Evolutionary conservation across 495 filamentous ascomycete species (phyloP).

Genomic region (Podospora conica): DNA sequence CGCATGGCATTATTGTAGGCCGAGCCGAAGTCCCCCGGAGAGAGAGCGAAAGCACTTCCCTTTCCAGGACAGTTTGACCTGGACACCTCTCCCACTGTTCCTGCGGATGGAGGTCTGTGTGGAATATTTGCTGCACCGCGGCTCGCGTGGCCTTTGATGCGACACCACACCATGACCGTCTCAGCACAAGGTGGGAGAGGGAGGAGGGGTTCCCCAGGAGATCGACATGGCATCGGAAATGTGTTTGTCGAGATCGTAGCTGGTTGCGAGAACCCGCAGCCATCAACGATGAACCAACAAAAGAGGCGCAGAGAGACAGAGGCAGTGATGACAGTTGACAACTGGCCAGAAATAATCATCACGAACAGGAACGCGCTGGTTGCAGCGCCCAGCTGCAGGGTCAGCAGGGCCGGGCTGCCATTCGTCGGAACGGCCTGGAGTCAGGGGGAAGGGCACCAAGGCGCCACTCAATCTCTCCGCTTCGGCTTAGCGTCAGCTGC

Average conservation of each 20-base stretch:
- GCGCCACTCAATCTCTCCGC: not conserved
- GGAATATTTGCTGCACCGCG: not conserved
- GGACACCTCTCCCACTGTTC: not conserved
- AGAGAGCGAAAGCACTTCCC: not conserved
- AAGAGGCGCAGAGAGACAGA: not conserved
- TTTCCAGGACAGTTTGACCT: not conserved
- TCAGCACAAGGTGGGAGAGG: not conserved
- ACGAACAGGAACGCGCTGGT: not conserved
- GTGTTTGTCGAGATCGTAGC: not conserved
- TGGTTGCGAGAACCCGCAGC: not conserved
- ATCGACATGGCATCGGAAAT: not conserved
- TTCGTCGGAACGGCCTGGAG: not conserved
- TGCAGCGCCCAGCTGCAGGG: not conserved
- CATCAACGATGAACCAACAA: not conserved
- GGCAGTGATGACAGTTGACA: not conserved
- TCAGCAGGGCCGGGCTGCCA: not conserved
- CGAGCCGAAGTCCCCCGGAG: not conserved
- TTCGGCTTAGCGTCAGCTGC: not conserved
- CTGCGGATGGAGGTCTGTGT: not conserved
- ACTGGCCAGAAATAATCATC: not conserved
- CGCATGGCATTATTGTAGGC: not conserved
- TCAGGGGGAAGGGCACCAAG: not conserved
- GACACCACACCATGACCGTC: not conserved
- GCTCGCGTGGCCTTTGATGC: not conserved
- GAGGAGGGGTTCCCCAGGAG: not conserved